Evolutionary conservation across 495 filamentous ascomycete genomes (phyloP).

Genomic region (Penicillium roqueforti): DNA sequence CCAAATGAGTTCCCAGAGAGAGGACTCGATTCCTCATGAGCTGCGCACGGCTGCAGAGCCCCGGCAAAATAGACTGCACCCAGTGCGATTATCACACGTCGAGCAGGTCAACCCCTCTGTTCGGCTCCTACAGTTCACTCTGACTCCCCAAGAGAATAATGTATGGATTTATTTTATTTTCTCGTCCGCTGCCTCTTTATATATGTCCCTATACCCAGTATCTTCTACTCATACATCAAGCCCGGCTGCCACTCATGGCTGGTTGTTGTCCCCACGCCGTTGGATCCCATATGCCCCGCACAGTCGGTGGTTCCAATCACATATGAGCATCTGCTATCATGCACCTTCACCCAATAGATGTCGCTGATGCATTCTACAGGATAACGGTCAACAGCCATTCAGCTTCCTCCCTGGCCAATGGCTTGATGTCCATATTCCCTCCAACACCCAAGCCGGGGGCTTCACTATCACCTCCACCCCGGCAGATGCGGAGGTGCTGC

Average conservation of each 20-base stretch:
- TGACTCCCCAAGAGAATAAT: slow-evolving; percentile 25
- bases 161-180: slow-evolving; percentile 12
- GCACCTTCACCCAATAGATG: background rate
- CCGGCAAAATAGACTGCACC: slow-evolving; percentile 55
- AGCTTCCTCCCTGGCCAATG: slow-evolving; percentile 82
- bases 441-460: slow-evolving; percentile 64
- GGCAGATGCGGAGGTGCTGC: slow-evolving; percentile 34
- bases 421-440: slow-evolving; percentile 77
- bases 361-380: slow-evolving; percentile 9
- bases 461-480: slow-evolving; percentile 86
- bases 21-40: slow-evolving; percentile 45
- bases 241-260: background rate
- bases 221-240: background rate
- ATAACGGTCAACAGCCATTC: slow-evolving; percentile 29
- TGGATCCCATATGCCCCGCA: background rate
- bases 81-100: slow-evolving; percentile 45
- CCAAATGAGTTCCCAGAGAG: slow-evolving; percentile 33
- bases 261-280: background rate
- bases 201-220: background rate
- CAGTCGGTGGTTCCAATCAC: background rate
- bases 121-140: slow-evolving; percentile 47
- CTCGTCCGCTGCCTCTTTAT: background rate
- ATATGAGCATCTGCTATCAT: background rate
- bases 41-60: slow-evolving; percentile 71
- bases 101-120: slow-evolving; percentile 45